These are phyloP conservation scores for Ogataea naganishii DNA, from an alignment of 805 yeast genomes.

Conservation along the genomic window DNA sequence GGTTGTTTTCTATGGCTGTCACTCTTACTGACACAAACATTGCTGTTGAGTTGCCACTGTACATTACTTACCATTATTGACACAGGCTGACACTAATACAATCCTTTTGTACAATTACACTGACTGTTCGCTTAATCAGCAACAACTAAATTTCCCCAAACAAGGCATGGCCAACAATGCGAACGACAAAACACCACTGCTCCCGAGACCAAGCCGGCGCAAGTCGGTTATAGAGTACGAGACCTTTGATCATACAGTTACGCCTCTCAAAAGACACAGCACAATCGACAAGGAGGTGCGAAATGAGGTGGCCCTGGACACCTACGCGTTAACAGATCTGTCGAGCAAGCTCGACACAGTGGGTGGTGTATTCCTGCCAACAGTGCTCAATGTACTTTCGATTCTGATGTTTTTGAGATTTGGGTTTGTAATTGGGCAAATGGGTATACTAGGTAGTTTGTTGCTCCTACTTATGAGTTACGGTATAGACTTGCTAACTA, in stretches of 20 bases:
- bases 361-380: constrained; percentile 90
- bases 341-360: constrained; percentile 62
- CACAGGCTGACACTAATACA: neutral
- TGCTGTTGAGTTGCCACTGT: too few relatives aligned
- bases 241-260: too few relatives aligned
- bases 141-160: constrained; percentile 3
- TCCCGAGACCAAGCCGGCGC: too few relatives aligned
- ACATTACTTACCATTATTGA: too few relatives aligned
- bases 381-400: constrained; percentile 84
- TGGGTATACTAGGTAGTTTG: constrained; percentile 79
- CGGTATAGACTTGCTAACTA: constrained; percentile 73
- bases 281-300: neutral
- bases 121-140: constrained; percentile 1
- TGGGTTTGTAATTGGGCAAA: constrained; percentile 91
- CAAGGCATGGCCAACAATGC: too few relatives aligned
- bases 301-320: too few relatives aligned
- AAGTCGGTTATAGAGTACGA: too few relatives aligned
- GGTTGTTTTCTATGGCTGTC: too few relatives aligned
- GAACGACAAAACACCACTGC: too few relatives aligned
- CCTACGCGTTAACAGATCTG: too few relatives aligned
- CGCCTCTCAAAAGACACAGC: neutral
- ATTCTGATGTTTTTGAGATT: constrained; percentile 92
- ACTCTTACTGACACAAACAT: too few relatives aligned
- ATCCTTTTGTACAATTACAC: neutral
- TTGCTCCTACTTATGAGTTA: constrained; percentile 64